Evolutionary conservation across 2,329 filamentous ascomycete species (phyloP), one percentile per base, ranked within the genome.

Genomic region (Aotearoamyces nothofagi): DNA sequence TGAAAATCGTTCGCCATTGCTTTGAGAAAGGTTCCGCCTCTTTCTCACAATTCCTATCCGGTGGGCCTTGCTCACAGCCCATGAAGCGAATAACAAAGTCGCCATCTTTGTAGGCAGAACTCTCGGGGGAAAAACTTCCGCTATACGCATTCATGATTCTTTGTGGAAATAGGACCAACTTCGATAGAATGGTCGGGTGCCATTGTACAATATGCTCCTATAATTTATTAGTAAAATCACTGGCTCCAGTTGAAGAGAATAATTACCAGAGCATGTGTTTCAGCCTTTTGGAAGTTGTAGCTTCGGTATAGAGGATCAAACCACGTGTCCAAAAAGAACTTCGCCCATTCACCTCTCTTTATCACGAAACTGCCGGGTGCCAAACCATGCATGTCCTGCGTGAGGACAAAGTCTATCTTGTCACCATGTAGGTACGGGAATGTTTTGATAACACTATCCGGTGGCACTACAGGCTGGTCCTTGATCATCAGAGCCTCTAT

Each of bases 271-370:
- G 87, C 86, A 58, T 98, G 87, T 14, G 66, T 70, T 54, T 98
- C 90, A 0, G 83, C 86, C 52, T 92, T 94, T 47, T 92, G 82
- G 47, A 98, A 98, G 49, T 93, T 92, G 57, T 98, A 98, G 41
- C 66, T 80, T 38, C 87, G 68, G 55, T 92, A 98, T 24, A 96
- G 60, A 26, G 90, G 90, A 50, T 96, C 84, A 47, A 90, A 92
- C 90, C 90, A 98, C 1, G 81, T 78, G 50, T 98, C 90, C 11
- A 96, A 55, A 47, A 98, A 82, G 59, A 80, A 98, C 47, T 78
- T 79, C 24, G 81, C 79, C 82, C 87, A 98, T 31, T 90, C 82
- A 13, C 86, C 83, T 35, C 78, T 81, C 37, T 73, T 66, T 9
- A 98, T 50, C 9, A 96, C 59, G 37, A 93, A 78, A 53, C 82